Evolutionary conservation across 352 stramenopile genomes (phyloP).

Genomic region (Elongisporangium anandrum): DNA sequence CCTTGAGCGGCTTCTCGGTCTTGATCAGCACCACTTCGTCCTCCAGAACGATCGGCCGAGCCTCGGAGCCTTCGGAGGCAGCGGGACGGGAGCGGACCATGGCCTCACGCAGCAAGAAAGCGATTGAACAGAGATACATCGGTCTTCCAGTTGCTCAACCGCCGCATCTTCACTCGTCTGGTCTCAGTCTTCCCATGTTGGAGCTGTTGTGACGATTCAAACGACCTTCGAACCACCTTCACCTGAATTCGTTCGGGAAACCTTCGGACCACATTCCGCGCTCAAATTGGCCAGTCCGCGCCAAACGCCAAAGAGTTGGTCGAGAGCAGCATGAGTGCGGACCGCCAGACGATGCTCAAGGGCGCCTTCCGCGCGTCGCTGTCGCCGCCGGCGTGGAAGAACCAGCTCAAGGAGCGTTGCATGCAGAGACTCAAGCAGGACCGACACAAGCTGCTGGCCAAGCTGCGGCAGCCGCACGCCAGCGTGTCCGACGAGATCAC

Average conservation of each 20-base stretch:
- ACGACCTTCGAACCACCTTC: background rate
- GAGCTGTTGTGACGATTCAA: too few species aligned
- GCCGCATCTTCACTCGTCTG: background rate
- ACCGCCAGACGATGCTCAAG: slow-evolving; percentile 14
- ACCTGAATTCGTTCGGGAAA: background rate
- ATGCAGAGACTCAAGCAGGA: slow-evolving; percentile 64
- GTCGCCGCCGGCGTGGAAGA: slow-evolving; percentile 70
- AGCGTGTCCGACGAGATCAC: slow-evolving; percentile 66
- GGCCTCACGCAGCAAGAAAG: background rate
- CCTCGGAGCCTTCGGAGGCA: background rate
- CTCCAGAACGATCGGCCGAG: background rate
- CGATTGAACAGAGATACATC: too few species aligned
- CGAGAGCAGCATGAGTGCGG: background rate
- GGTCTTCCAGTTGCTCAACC: background rate
- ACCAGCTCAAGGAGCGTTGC: slow-evolving; percentile 69
- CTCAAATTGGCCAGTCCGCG: background rate
- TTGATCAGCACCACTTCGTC: background rate
- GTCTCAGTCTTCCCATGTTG: too few species aligned
- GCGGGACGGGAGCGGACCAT: background rate
- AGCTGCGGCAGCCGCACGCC: slow-evolving; percentile 51
- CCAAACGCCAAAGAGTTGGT: background rate
- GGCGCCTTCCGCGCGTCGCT: slow-evolving; percentile 34
- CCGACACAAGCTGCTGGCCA: slow-evolving; percentile 51
- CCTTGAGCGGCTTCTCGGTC: background rate
- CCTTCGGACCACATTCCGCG: background rate